These are phyloP conservation scores for Zostera marina DNA, from an alignment of 116 monocot species.

Conservation along the genomic window DNA sequence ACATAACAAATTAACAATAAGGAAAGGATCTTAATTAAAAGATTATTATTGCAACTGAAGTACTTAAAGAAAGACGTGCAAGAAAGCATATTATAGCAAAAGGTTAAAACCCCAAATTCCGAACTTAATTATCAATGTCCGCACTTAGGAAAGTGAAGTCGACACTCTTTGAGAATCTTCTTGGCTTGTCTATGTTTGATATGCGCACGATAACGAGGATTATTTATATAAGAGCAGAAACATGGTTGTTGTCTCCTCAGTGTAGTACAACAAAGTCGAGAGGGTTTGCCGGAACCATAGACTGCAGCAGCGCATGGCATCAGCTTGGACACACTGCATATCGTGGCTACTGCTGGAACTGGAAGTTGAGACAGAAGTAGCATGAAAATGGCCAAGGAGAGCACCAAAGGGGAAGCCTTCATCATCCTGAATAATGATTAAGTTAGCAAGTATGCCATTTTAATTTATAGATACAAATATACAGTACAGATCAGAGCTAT, in stretches of 20 bases:
- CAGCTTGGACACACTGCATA: background rate
- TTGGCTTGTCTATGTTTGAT: background rate
- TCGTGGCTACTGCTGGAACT: background rate
- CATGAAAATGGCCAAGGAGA: no score
- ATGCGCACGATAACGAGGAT: background rate
- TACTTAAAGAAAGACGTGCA: no score
- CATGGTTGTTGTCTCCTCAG: constrained; percentile 2
- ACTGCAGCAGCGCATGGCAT: background rate
- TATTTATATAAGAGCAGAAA: background rate
- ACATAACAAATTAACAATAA: no score
- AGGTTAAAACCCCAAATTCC: no score
- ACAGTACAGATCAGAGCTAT: no score
- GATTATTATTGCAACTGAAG: no score
- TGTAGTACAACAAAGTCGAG: background rate
- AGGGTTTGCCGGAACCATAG: background rate
- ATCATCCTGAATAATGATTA: no score
- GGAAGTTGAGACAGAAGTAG: background rate
- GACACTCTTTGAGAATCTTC: background rate
- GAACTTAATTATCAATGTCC: background rate
- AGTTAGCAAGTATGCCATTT: no score
- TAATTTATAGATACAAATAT: no score
- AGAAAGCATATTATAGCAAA: no score
- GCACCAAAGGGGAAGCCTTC: no score
- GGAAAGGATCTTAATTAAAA: no score
- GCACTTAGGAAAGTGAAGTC: background rate